phyloP scores from a whole-genome alignment of 768 basidiomycete genomes.

The Suillus fuscotomentosus region DNA sequence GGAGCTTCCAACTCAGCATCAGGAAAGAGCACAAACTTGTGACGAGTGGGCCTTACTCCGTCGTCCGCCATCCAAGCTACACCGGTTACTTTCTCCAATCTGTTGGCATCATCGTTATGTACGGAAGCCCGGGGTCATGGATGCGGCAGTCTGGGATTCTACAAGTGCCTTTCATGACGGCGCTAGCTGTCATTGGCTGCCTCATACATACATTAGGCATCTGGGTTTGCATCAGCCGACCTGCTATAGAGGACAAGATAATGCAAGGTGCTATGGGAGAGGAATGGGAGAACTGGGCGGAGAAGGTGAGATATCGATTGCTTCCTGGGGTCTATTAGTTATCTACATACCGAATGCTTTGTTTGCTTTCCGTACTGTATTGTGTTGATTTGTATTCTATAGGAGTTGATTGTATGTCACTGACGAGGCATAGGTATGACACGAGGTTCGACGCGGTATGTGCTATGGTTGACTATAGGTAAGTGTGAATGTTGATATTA shows the following conservation, averaged over 20 bases:
- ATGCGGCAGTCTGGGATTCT: conserved; percentile 10
- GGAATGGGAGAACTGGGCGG: conserved; percentile 34
- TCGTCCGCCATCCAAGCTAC: conserved; percentile 32
- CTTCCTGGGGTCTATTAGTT: conserved; percentile 31
- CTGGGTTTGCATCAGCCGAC: background rate
- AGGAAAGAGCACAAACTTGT: conserved; percentile 24
- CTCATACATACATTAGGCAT: too few relatives aligned
- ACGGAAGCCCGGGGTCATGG: conserved; percentile 13
- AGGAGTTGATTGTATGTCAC: too few relatives aligned
- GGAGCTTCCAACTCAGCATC: conserved; percentile 29
- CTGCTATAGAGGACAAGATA: conserved; percentile 28
- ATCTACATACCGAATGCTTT: too few relatives aligned
- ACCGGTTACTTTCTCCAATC: conserved; percentile 13
- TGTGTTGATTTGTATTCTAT: too few relatives aligned
- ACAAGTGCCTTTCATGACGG: background rate
- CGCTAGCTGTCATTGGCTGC: background rate
- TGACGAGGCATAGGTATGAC: too few relatives aligned
- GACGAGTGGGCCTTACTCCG: conserved; percentile 26
- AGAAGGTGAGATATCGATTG: conserved; percentile 26
- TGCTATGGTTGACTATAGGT: too few relatives aligned
- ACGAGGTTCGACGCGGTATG: too few relatives aligned
- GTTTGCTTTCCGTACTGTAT: too few relatives aligned
- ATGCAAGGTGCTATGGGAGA: conserved; percentile 28
- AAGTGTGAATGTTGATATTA: too few relatives aligned
- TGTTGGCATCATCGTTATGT: conserved; percentile 1